A percentile compares a stretch with the other conserved stretches of the same genome.
These are phyloP conservation scores for Jamesozyma hellenica DNA, from an alignment of 805 yeast species.

Conservation along the genomic window DNA sequence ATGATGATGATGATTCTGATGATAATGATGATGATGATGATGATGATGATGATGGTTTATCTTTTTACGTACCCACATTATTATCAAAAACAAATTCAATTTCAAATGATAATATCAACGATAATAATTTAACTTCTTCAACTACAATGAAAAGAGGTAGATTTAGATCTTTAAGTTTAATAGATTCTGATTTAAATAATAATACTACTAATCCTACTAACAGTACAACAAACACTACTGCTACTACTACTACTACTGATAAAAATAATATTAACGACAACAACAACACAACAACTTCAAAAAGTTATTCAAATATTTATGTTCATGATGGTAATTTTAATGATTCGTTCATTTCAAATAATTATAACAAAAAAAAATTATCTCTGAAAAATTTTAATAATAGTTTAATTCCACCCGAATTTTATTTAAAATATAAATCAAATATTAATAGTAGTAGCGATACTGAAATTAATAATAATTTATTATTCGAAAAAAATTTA, in stretches of 20 bases:
- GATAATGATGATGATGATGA: constrained; percentile 29
- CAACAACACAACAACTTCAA: neutral
- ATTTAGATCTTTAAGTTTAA: constrained; percentile 27
- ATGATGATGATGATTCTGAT: constrained; percentile 10
- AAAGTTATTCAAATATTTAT: constrained; percentile 24
- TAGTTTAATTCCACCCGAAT: constrained; percentile 30
- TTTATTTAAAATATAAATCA: constrained; percentile 19
- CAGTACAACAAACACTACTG: too few relatives aligned
- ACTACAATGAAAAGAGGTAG: constrained; percentile 13
- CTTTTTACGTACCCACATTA: constrained; percentile 30
- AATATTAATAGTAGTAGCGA: neutral
- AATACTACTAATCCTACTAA: constrained; percentile 11
- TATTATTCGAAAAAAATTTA: constrained; percentile 18
- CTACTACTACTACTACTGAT: constrained; percentile 10
- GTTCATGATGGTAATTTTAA: constrained; percentile 28
- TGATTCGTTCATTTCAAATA: constrained; percentile 3
- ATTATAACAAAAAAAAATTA: neutral
- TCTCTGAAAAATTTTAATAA: neutral
- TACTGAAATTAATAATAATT: neutral
- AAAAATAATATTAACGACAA: neutral
- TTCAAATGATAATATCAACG: neutral
- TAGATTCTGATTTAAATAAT: constrained; percentile 23
- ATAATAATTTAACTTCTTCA: neutral
- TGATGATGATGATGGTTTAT: constrained; percentile 29
- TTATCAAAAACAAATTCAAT: constrained; percentile 23